Conservation (phyloP, 1,284 basidiomycete genomes). For the Taiwanofungus camphoratus region DNA sequence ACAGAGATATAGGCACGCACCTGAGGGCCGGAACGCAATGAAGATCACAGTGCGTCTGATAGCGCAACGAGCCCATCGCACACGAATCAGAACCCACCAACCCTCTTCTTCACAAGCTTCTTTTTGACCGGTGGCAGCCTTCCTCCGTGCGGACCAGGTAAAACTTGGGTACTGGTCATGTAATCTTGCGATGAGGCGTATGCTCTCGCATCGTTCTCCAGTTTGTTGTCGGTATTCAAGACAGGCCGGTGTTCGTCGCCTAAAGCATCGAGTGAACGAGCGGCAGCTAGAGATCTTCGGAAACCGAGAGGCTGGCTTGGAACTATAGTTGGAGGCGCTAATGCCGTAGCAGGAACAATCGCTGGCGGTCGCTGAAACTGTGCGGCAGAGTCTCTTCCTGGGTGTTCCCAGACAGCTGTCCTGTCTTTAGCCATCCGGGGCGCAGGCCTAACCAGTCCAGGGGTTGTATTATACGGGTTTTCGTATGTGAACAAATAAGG, state of each 20-base stretch:
- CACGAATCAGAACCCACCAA: conserved; percentile 62
- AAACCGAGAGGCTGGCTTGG: conserved; percentile 12
- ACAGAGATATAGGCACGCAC: no score
- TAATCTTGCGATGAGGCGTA: conserved; percentile 35
- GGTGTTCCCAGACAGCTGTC: not conserved
- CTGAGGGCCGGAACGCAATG: no score
- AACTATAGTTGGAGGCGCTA: conserved; percentile 20
- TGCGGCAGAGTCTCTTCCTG: conserved; percentile 1
- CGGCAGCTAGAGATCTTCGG: conserved; percentile 9
- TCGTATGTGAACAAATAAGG: conserved; percentile 44
- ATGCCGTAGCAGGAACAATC: conserved; percentile 7
- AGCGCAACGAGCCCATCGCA: no score
- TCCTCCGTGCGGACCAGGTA: conserved; percentile 69
- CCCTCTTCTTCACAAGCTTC: conserved; percentile 59
- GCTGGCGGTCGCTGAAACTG: conserved; percentile 22
- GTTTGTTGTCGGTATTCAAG: conserved; percentile 16
- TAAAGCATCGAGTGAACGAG: conserved; percentile 10
- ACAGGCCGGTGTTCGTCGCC: conserved; percentile 2
- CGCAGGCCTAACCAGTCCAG: not conserved
- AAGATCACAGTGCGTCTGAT: no score
- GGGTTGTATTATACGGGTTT: conserved; percentile 45
- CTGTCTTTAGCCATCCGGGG: conserved; percentile 5
- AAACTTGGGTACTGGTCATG: conserved; percentile 59
- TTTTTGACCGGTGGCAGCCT: conserved; percentile 46
- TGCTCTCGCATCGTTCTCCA: conserved; percentile 3